These are phyloP conservation scores for Wickerhamiella qilinensis DNA, from an alignment of 805 yeast genomes.

Conservation along the genomic window DNA sequence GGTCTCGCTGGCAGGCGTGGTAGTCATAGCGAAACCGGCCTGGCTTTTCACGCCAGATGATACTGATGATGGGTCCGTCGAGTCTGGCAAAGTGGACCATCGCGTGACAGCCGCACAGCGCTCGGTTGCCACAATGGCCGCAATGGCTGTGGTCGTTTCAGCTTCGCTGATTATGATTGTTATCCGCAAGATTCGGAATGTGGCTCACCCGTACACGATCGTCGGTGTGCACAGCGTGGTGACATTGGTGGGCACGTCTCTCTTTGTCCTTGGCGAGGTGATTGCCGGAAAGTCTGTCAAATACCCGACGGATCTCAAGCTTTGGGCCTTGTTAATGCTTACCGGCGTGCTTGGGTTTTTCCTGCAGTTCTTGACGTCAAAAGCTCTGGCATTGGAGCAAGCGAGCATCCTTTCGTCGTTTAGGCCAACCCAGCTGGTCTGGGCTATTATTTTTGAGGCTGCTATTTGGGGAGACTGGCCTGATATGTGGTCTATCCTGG, in stretches of 20 bases:
- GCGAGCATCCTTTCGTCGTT: conserved; percentile 66
- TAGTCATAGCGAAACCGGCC: conserved; percentile 67
- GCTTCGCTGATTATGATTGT: conserved; percentile 10
- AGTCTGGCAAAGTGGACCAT: conserved; percentile 12
- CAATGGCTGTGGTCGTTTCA: conserved; percentile 47
- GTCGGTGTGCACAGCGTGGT: conserved; percentile 61
- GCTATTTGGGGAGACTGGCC: conserved; percentile 62
- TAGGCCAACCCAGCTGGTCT: conserved; percentile 61
- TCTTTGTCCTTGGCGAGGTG: conserved; percentile 16
- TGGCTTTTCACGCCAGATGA: conserved; percentile 58
- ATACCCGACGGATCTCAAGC: not conserved
- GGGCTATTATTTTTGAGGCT: conserved; percentile 63
- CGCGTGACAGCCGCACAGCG: conserved; percentile 15
- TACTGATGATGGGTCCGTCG: not conserved
- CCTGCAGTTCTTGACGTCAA: conserved; percentile 64
- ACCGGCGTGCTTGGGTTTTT: conserved; percentile 69
- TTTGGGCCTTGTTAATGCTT: conserved; percentile 41
- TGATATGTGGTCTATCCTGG: conserved; percentile 47
- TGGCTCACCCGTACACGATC: conserved; percentile 65
- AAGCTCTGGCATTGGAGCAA: conserved; percentile 67
- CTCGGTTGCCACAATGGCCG: conserved; percentile 43
- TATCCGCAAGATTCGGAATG: conserved; percentile 16
- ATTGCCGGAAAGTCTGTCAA: conserved; percentile 41
- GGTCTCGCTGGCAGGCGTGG: conserved; percentile 56
- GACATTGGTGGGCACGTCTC: conserved; percentile 37